Evolutionary conservation across 257 asterid species (phyloP).

Genomic region (Asclepias syriaca): DNA sequence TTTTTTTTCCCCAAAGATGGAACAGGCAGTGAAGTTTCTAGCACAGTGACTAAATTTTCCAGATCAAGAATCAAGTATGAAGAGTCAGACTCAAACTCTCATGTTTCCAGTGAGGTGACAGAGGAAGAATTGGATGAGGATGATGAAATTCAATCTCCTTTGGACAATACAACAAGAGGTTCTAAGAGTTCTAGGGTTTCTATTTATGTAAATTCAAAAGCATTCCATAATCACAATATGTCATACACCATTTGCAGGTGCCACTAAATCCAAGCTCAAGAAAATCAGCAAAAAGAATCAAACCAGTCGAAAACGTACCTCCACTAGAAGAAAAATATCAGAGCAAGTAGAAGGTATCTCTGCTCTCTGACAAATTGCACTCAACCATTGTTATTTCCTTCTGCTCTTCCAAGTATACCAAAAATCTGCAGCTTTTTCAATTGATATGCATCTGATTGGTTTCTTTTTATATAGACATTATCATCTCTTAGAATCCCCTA

Average conservation of each 20-base stretch:
- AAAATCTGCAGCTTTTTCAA: not conserved
- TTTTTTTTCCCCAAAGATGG: slow-evolving; percentile 17
- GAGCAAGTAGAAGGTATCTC: slow-evolving; percentile 43
- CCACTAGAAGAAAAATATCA: slow-evolving; percentile 38
- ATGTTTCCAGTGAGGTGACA: slow-evolving; percentile 51
- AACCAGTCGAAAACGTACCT: slow-evolving; percentile 23
- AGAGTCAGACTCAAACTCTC: slow-evolving; percentile 35
- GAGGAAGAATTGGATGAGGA: slow-evolving; percentile 41
- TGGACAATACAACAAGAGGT: slow-evolving; percentile 33
- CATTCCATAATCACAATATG: slow-evolving; percentile 1
- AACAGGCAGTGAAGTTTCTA: slow-evolving; percentile 54
- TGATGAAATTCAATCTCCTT: slow-evolving; percentile 64
- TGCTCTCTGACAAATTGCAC: not conserved
- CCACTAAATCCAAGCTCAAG: slow-evolving; percentile 43
- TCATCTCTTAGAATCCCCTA: not conserved
- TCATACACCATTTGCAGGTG: slow-evolving; percentile 43
- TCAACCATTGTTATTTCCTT: not conserved
- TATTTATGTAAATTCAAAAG: not conserved
- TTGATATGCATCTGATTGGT: not conserved
- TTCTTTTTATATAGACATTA: not conserved
- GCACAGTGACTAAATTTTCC: slow-evolving; percentile 20
- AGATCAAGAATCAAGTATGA: slow-evolving; percentile 27
- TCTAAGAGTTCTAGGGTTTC: slow-evolving; percentile 8
- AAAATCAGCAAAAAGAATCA: slow-evolving; percentile 36
- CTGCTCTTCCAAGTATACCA: not conserved